A percentile compares a stretch with the other conserved stretches of the same genome.
Conservation (phyloP, 805 yeast genomes). For the Hanseniaspora lachancei region DNA sequence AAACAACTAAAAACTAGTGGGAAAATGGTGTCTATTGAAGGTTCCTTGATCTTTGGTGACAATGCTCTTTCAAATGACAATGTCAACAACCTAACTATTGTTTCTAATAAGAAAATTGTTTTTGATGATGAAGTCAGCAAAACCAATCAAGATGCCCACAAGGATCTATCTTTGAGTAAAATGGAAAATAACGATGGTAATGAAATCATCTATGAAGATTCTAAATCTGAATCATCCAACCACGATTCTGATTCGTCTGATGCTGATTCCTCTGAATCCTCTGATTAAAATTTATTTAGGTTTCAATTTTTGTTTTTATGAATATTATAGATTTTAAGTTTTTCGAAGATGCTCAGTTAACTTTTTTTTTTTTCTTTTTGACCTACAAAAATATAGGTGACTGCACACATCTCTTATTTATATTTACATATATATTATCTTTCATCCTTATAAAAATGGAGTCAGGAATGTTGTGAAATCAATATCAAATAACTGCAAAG, state of each 20-base stretch:
- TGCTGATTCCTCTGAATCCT: background rate
- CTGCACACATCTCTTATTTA: too few relatives aligned
- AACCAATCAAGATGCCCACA: slow-evolving; percentile 27
- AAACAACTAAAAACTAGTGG: slow-evolving; percentile 65
- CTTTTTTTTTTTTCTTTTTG: too few relatives aligned
- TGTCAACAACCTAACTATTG: slow-evolving; percentile 43
- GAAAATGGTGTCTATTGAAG: slow-evolving; percentile 72
- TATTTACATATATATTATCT: background rate
- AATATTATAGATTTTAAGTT: background rate
- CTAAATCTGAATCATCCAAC: slow-evolving; percentile 14
- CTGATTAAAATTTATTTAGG: background rate
- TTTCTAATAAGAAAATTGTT: slow-evolving; percentile 35
- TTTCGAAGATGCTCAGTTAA: background rate
- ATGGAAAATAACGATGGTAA: slow-evolving; percentile 26
- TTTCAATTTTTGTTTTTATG: background rate
- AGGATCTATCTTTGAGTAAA: slow-evolving; percentile 25
- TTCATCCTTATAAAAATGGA: slow-evolving; percentile 5
- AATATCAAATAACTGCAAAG: slow-evolving; percentile 10
- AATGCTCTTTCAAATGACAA: slow-evolving; percentile 28
- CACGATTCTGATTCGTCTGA: background rate
- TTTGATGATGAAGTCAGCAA: slow-evolving; percentile 35
- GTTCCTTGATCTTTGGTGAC: slow-evolving; percentile 43
- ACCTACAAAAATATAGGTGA: too few relatives aligned
- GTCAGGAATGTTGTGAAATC: slow-evolving; percentile 11
- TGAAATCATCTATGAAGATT: slow-evolving; percentile 25